These are phyloP conservation scores for Apophysomyces sp. DNA, from an alignment of 371 early-diverging fungal genomes.

Conservation along the genomic window DNA sequence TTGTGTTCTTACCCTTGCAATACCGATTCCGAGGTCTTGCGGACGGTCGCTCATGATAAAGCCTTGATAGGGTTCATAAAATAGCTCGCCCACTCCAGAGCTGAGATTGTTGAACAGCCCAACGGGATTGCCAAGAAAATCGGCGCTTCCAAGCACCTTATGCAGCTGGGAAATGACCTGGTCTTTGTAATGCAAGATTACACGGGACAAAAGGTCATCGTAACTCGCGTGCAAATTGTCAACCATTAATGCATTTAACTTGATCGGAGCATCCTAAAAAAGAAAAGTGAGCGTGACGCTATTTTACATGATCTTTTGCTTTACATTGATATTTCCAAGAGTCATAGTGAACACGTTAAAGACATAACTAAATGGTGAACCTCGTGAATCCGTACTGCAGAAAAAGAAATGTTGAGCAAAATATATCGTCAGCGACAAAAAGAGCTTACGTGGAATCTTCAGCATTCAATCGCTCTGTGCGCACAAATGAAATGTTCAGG, in stretches of 20 bases:
- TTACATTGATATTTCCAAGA: constrained; percentile 83
- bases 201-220: constrained; percentile 36
- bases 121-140: constrained; percentile 90
- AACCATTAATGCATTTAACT: constrained; percentile 79
- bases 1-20: constrained; percentile 69
- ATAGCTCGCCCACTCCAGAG: constrained; percentile 94
- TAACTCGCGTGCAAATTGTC: constrained; percentile 74
- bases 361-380: constrained; percentile 43
- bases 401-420: too few relatives aligned
- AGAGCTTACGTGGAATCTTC: constrained; percentile 29
- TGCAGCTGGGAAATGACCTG: constrained; percentile 82
- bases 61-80: constrained; percentile 98
- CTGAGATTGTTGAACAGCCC: constrained; percentile 94
- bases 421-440: too few relatives aligned
- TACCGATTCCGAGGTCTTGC: constrained; percentile 92
- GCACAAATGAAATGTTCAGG: constrained; percentile 79
- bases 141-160: constrained; percentile 86
- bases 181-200: constrained; percentile 68
- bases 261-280: constrained; percentile 75
- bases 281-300: not conserved
- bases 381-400: constrained; percentile 17
- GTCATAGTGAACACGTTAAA: constrained; percentile 88
- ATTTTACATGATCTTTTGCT: too few relatives aligned
- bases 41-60: constrained; percentile 94
- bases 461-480: constrained; percentile 60